Conservation (phyloP, 495 filamentous ascomycete species). For the Letharia columbiana region DNA sequence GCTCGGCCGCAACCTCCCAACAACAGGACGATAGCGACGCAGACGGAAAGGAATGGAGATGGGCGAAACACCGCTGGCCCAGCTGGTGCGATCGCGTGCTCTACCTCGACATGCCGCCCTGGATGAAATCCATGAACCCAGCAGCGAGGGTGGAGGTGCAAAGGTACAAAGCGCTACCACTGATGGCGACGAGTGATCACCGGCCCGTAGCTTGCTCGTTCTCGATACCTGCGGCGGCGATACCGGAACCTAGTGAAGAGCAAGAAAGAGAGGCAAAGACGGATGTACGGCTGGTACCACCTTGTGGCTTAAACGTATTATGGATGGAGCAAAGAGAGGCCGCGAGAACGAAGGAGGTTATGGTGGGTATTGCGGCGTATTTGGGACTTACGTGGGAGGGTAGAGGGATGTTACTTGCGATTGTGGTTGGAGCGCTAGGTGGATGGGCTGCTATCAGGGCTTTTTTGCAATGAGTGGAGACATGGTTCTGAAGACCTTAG, state of each 20-base stretch:
- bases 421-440: constrained; percentile 36
- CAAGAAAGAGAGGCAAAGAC: constrained; percentile 19
- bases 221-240: constrained; percentile 43
- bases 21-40: constrained; percentile 26
- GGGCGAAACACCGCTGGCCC: constrained; percentile 74
- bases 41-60: constrained; percentile 53
- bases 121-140: constrained; percentile 30
- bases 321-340: constrained; percentile 42
- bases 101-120: constrained; percentile 55
- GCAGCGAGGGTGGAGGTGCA: constrained; percentile 38
- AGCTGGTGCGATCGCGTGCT: constrained; percentile 92
- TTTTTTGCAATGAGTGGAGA: constrained; percentile 11
- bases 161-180: constrained; percentile 64
- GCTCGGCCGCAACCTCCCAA: constrained; percentile 29
- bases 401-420: constrained; percentile 39
- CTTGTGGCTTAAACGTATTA: constrained; percentile 46
- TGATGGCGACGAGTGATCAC: constrained; percentile 75
- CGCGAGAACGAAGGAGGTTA: constrained; percentile 49
- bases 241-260: constrained; percentile 20
- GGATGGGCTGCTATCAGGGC: constrained; percentile 32
- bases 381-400: constrained; percentile 55
- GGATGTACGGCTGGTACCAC: constrained; percentile 34
- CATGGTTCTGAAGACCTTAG: neutral
- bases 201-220: constrained; percentile 65
- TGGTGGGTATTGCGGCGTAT: constrained; percentile 50